phyloP scores from a whole-genome alignment of 192 early-diverging fungal genomes.

The Thoreauomyces humboldtii region DNA sequence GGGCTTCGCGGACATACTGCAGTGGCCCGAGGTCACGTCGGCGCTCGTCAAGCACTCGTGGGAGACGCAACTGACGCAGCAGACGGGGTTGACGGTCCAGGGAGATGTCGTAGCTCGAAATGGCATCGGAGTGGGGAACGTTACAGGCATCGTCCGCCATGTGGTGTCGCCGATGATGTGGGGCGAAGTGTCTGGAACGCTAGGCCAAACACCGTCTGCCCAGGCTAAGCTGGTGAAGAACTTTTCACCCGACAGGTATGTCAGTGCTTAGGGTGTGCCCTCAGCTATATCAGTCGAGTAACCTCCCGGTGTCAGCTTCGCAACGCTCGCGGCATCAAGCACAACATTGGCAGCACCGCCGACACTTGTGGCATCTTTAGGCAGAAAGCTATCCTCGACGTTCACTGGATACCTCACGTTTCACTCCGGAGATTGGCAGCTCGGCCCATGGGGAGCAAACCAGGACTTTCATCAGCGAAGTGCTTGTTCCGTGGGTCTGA shows the following conservation, averaged over 20 bases:
- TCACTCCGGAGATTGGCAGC: slow-evolving; percentile 70
- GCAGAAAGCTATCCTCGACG: slow-evolving; percentile 57
- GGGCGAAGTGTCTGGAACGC: slow-evolving; percentile 60
- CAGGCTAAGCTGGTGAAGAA: slow-evolving; percentile 63
- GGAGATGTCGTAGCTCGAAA: slow-evolving; percentile 54
- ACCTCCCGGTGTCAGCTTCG: slow-evolving; percentile 50
- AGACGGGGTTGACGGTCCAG: slow-evolving; percentile 36
- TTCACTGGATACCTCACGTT: slow-evolving; percentile 76
- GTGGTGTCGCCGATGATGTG: slow-evolving; percentile 68
- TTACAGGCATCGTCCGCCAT: slow-evolving; percentile 76
- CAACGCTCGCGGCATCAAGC: slow-evolving; percentile 56
- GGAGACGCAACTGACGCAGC: slow-evolving; percentile 45
- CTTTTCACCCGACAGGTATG: slow-evolving; percentile 45
- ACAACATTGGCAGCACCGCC: slow-evolving; percentile 65
- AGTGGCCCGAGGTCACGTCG: slow-evolving; percentile 19
- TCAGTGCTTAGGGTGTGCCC: too few species aligned
- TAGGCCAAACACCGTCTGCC: slow-evolving; percentile 55
- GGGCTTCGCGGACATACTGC: slow-evolving; percentile 19
- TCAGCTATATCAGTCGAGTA: neutral
- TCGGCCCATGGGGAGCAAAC: slow-evolving; percentile 64
- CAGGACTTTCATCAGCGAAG: slow-evolving; percentile 17
- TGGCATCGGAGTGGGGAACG: slow-evolving; percentile 72
- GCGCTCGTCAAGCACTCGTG: slow-evolving; percentile 55
- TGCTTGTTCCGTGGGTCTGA: slow-evolving; percentile 40
- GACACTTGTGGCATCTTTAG: slow-evolving; percentile 56